phyloP scores from a whole-genome alignment of 352 stramenopile genomes.

The Blastocystis sp. region DNA sequence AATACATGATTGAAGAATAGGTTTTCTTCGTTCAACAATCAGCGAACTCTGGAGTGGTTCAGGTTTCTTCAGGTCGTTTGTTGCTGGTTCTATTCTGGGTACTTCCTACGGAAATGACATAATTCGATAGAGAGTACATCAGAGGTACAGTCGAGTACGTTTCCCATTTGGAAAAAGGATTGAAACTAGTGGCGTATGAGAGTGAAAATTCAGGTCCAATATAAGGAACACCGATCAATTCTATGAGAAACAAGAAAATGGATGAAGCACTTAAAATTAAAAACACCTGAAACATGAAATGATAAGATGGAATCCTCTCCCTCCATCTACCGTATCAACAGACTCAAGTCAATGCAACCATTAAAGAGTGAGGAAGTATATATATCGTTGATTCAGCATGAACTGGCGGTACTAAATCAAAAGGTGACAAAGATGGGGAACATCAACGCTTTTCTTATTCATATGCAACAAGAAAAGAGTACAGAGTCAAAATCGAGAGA shows the following conservation, averaged over 20 bases:
- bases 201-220: neutral
- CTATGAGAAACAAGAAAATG: neutral
- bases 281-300: neutral
- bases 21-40: neutral
- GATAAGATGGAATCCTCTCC: neutral
- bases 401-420: constrained; percentile 51
- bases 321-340: neutral
- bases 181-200: neutral
- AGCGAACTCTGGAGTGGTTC: neutral
- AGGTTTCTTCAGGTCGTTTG: neutral
- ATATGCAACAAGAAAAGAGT: neutral
- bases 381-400: constrained; percentile 35
- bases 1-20: constrained; percentile 16
- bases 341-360: neutral
- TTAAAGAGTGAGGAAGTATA: neutral
- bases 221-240: neutral
- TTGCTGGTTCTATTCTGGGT: neutral
- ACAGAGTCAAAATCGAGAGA: neutral
- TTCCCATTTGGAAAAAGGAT: constrained; percentile 3
- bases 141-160: constrained; percentile 31
- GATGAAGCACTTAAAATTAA: neutral
- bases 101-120: neutral
- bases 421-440: constrained; percentile 21
- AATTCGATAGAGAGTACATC: neutral
- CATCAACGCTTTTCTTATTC: constrained; percentile 4